phyloP scores from a whole-genome alignment of 768 basidiomycete genomes.

The Aureoboletus auriporus region DNA sequence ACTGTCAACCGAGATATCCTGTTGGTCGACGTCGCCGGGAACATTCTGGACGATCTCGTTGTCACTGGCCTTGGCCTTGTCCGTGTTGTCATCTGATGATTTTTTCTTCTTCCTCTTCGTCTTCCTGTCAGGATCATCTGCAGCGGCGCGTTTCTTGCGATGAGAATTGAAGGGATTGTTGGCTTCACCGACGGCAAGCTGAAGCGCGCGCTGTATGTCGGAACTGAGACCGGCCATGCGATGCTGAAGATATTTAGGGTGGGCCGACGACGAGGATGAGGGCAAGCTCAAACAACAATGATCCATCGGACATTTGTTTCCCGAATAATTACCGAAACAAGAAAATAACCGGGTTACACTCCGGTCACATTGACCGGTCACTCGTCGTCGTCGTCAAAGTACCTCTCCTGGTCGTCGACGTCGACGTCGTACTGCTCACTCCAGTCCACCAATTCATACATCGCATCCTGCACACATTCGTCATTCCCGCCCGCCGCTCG shows the following conservation, averaged over 20 bases:
- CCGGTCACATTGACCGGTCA: slow-evolving; percentile 18
- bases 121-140: slow-evolving; percentile 27
- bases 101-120: slow-evolving; percentile 30
- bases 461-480: slow-evolving; percentile 44
- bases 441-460: slow-evolving; percentile 76
- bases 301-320: not conserved
- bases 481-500: not conserved
- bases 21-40: slow-evolving; percentile 25
- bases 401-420: slow-evolving; percentile 64
- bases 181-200: slow-evolving; percentile 44
- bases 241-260: slow-evolving; percentile 32
- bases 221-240: slow-evolving; percentile 33
- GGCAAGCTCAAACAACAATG: slow-evolving; percentile 31
- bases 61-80: slow-evolving; percentile 26
- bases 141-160: slow-evolving; percentile 31
- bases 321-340: slow-evolving; percentile 19
- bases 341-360: not conserved
- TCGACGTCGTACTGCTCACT: slow-evolving; percentile 62
- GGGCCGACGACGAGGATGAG: slow-evolving; percentile 37
- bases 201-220: slow-evolving; percentile 49
- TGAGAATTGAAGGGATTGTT: slow-evolving; percentile 34
- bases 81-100: slow-evolving; percentile 22
- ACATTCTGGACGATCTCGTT: slow-evolving; percentile 30
- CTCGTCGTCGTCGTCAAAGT: slow-evolving; percentile 71
- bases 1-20: slow-evolving; percentile 24